These are phyloP conservation scores for Umbellularia californica DNA, from an alignment of 164 flowering plant genomes.

Conservation along the genomic window DNA sequence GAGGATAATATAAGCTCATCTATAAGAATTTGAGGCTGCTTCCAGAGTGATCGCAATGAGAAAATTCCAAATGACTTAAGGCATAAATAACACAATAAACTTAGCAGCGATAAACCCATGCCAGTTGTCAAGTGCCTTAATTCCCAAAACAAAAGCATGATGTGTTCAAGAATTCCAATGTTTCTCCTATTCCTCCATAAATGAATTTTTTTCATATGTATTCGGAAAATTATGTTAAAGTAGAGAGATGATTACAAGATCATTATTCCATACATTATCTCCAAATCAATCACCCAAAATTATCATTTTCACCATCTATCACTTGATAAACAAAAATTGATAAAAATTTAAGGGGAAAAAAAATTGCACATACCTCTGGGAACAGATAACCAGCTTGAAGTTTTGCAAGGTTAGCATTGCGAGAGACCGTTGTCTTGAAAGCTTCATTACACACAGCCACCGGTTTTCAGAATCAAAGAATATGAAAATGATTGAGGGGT, in stretches of 20 bases:
- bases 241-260: too few relatives aligned
- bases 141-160: background rate
- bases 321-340: background rate
- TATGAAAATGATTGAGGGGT: background rate
- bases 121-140: background rate
- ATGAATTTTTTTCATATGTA: too few relatives aligned
- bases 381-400: conserved; percentile 96
- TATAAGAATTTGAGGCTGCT: too few relatives aligned
- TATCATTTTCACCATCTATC: background rate
- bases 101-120: too few relatives aligned
- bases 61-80: too few relatives aligned
- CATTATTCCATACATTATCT: too few relatives aligned
- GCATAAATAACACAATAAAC: too few relatives aligned
- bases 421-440: conserved; percentile 72
- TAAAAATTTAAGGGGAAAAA: too few relatives aligned
- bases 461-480: background rate
- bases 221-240: too few relatives aligned
- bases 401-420: conserved; percentile 79
- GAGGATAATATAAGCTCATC: too few relatives aligned
- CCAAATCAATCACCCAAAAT: background rate
- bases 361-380: conserved; percentile 66
- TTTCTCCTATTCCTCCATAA: background rate
- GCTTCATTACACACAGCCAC: conserved; percentile 31
- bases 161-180: background rate
- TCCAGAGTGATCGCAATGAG: too few relatives aligned